Conservation (phyloP, 1,284 basidiomycete species). For the Tilletia caries region DNA sequence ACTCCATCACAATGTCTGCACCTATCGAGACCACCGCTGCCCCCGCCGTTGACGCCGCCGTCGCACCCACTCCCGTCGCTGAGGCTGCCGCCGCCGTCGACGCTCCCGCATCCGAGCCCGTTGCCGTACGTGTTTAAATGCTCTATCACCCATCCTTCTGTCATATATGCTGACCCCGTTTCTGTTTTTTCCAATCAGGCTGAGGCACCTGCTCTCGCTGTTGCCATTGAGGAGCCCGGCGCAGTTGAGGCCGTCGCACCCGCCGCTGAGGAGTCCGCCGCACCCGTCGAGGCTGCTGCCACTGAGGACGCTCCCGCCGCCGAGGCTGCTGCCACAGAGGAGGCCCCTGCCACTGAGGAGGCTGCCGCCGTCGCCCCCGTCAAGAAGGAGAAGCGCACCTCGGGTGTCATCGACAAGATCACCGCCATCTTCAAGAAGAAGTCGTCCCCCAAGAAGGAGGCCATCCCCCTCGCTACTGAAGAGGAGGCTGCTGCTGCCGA, state of each 20-base stretch:
- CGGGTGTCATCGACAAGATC: not conserved
- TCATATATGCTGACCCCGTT: not conserved
- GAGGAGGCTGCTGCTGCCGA: not conserved
- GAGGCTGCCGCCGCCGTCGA: not conserved
- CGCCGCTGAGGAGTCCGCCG: too few relatives aligned
- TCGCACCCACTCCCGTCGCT: not conserved
- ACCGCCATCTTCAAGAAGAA: slow-evolving; percentile 6
- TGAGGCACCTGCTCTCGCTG: too few relatives aligned
- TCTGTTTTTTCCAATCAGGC: too few relatives aligned
- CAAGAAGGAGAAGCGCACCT: slow-evolving; percentile 12
- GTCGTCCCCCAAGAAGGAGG: not conserved
- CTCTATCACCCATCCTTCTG: not conserved
- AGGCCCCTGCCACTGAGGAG: not conserved
- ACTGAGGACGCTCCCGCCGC: not conserved
- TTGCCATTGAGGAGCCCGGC: not conserved
- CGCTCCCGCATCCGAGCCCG: not conserved
- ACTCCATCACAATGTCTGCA: slow-evolving; percentile 1
- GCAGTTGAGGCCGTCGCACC: not conserved
- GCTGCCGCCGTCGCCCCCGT: slow-evolving; percentile 3
- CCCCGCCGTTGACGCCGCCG: slow-evolving; percentile 2
- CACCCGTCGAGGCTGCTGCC: not conserved
- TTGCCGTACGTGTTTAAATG: not conserved
- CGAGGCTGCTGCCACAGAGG: not conserved
- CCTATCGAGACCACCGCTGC: slow-evolving; percentile 7
- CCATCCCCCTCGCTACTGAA: not conserved